A percentile compares a stretch with the other conserved stretches of the same genome.
phyloP scores from a whole-genome alignment of 495 filamentous ascomycete species.

The Aspergillus incahuasiensis region DNA sequence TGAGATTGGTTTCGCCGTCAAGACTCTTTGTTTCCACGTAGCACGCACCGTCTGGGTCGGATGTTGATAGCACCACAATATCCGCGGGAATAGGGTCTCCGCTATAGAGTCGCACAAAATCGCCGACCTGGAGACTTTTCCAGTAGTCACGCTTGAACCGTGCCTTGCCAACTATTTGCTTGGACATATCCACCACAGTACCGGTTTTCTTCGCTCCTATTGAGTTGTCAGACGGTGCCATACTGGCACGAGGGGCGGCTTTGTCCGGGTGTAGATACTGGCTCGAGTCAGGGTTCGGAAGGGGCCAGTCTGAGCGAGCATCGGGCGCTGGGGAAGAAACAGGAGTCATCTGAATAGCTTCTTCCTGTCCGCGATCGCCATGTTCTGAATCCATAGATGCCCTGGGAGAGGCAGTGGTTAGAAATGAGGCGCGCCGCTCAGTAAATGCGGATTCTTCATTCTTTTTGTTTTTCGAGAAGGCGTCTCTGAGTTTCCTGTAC shows the following conservation, averaged over 20 bases:
- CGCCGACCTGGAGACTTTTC: slow-evolving; percentile 94
- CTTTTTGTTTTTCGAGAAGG: slow-evolving; percentile 33
- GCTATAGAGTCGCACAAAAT: slow-evolving; percentile 95
- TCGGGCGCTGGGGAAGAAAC: slow-evolving; percentile 77
- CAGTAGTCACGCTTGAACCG: slow-evolving; percentile 88
- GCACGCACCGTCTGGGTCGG: slow-evolving; percentile 89
- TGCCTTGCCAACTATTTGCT: slow-evolving; percentile 55
- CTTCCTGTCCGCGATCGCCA: slow-evolving; percentile 48
- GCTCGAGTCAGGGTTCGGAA: slow-evolving; percentile 18
- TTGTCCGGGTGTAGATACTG: slow-evolving; percentile 35
- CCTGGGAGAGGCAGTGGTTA: slow-evolving; percentile 55
- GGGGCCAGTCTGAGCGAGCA: slow-evolving; percentile 35
- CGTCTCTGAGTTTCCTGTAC: slow-evolving; percentile 53
- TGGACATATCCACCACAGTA: slow-evolving; percentile 59
- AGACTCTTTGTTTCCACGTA: slow-evolving; percentile 98
- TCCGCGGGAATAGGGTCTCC: slow-evolving; percentile 95
- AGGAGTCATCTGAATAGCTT: slow-evolving; percentile 87
- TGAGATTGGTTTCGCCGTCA: slow-evolving; percentile 97
- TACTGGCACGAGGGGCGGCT: slow-evolving; percentile 28
- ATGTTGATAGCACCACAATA: slow-evolving; percentile 91
- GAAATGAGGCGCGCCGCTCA: slow-evolving; percentile 58
- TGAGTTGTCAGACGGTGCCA: slow-evolving; percentile 21
- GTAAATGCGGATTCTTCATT: slow-evolving; percentile 34
- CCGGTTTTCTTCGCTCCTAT: slow-evolving; percentile 48
- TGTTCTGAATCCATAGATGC: slow-evolving; percentile 58